A percentile compares a stretch with the other conserved stretches of the same genome.
phyloP scores from a whole-genome alignment of 1,139 yeast genomes.

The Candida buenavistaensis region DNA sequence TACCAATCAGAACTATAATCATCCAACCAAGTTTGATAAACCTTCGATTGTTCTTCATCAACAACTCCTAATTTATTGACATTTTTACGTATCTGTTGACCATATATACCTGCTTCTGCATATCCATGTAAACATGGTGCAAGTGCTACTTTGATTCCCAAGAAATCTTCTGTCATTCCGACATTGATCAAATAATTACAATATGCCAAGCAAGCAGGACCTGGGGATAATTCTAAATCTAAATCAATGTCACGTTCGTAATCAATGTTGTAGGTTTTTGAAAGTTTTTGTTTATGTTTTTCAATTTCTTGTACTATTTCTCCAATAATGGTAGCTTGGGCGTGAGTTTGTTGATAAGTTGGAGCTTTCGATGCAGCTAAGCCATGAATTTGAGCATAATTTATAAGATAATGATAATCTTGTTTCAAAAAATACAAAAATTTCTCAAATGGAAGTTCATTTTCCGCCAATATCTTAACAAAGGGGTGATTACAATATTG shows the following conservation, averaged over 20 bases:
- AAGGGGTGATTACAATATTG: constrained; percentile 63
- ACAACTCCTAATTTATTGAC: constrained; percentile 11
- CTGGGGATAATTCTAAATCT: constrained; percentile 45
- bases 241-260: constrained; percentile 43
- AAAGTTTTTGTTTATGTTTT: constrained; percentile 54
- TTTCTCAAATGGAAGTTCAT: constrained; percentile 47
- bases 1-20: constrained; percentile 64
- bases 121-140: constrained; percentile 82
- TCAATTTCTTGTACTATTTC: constrained; percentile 57
- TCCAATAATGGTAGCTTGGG: constrained; percentile 52
- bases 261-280: constrained; percentile 43
- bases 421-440: constrained; percentile 67
- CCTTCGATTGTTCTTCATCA: constrained; percentile 19
- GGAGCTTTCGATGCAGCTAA: constrained; percentile 67
- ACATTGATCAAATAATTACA: constrained; percentile 58
- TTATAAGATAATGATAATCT: constrained; percentile 68
- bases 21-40: constrained; percentile 58
- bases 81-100: constrained; percentile 16
- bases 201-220: constrained; percentile 58
- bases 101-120: constrained; percentile 48
- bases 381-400: constrained; percentile 69
- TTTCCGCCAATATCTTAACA: constrained; percentile 52
- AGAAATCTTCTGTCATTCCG: constrained; percentile 56
- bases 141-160: constrained; percentile 65
- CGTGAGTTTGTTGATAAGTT: constrained; percentile 48